Evolutionary conservation across 108 stramenopile genomes (phyloP), one percentile per base, ranked within the genome.

Genomic region (Cyclostephanos tholiformis): DNA sequence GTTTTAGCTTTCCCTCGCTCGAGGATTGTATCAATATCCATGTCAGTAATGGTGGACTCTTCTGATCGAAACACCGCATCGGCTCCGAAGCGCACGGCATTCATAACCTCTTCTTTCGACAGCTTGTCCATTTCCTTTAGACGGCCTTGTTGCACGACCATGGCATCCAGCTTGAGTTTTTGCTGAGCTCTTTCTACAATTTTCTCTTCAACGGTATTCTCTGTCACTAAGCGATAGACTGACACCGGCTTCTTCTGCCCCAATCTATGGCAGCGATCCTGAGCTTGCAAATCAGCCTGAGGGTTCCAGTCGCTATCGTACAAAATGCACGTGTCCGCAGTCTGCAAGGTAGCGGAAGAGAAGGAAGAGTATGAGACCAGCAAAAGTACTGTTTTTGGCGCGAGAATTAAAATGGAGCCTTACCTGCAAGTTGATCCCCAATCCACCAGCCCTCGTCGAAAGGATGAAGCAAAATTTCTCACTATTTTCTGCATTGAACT

Each of bases 121-220:
- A 96, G 74, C 17, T 80, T 81, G 66, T 90, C 81, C 65, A 91
- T 88, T 36, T 91, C 83, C 63, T 85, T 83, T 58, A 93, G 83
- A 38, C 89, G 86, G 27, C 91, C 91, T 55, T 91, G 88, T 78
- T 92, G 91, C 52, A 90, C 89, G 56, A 99, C 98, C 90, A 98
- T 98, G 14, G 98, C 98, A 85, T 99, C 99, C 23, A 99, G 96
- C 79, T 99, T 98, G 17, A 99, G 94, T 81, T 99, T 99, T 59
- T 98, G 92, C 65, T 99, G 97, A 20, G 99, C 99, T 36, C 99
- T 92, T 77, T 99, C 98, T 10, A 99, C 97, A 62, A 99, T 96
- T 77, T 98, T 98, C 84, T 99, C 97, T 79, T 99, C 99, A 36
- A 99, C 90, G 7, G 98, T 98, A 70, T 97, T 90, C 76, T 98